Conservation (phyloP, 495 filamentous ascomycete species). For the Daldinia vernicosa region DNA sequence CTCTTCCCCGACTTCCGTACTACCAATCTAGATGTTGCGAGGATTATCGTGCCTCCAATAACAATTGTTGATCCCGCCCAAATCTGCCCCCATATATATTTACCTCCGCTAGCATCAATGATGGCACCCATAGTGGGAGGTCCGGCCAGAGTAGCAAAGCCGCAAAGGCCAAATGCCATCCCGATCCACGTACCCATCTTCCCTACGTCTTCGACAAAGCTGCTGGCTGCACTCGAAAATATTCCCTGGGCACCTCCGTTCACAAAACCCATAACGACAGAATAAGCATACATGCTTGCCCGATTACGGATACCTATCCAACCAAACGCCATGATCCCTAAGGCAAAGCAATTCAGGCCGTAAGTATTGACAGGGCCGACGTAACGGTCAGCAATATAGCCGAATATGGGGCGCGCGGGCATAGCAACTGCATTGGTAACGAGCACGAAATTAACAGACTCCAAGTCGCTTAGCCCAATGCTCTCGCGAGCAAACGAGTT, state of each 20-base stretch:
- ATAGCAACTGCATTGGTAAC: slow-evolving; percentile 53
- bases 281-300: slow-evolving; percentile 54
- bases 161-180: slow-evolving; percentile 53
- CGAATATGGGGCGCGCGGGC: slow-evolving; percentile 47
- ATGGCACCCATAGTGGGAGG: slow-evolving; percentile 57
- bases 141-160: slow-evolving; percentile 54
- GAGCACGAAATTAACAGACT: slow-evolving; percentile 53
- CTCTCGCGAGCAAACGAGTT: slow-evolving; percentile 57
- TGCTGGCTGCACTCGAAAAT: slow-evolving; percentile 50
- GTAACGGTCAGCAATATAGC: slow-evolving; percentile 50
- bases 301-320: slow-evolving; percentile 49
- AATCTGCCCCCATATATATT: slow-evolving; percentile 51
- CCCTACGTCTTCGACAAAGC: slow-evolving; percentile 50
- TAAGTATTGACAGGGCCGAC: slow-evolving; percentile 53
- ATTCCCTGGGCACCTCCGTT: slow-evolving; percentile 56
- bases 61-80: slow-evolving; percentile 49
- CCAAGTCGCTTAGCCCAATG: slow-evolving; percentile 47
- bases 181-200: slow-evolving; percentile 58
- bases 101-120: slow-evolving; percentile 49
- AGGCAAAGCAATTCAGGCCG: slow-evolving; percentile 40
- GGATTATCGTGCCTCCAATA: slow-evolving; percentile 17
- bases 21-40: slow-evolving; percentile 15
- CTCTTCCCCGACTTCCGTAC: neutral
- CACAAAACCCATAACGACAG: slow-evolving; percentile 51
- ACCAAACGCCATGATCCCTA: slow-evolving; percentile 49